Percentiles rank a stretch among this genome's conserved stretches.
These are phyloP conservation scores for Penicillium brasilianum DNA, from an alignment of 2,329 filamentous ascomycete genomes.

Conservation along the genomic window DNA sequence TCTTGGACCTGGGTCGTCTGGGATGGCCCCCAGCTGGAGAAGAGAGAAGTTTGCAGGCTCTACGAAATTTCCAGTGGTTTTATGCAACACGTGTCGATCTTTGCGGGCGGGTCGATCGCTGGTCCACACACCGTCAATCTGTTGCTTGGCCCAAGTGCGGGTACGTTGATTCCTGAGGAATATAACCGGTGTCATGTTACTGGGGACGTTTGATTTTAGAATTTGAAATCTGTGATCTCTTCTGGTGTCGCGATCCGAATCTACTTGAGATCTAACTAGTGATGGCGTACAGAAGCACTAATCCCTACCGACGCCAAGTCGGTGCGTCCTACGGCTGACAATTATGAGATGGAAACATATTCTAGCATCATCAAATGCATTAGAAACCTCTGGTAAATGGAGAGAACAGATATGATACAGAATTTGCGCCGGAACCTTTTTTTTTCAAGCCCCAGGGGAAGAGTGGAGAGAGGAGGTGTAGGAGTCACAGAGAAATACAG, in stretches of 20 bases:
- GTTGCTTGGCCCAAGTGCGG: too few species aligned
- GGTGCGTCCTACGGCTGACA: not conserved
- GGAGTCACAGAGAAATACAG: slow-evolving; percentile 28
- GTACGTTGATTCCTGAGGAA: too few species aligned
- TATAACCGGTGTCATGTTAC: too few species aligned
- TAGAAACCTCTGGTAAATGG: slow-evolving; percentile 19
- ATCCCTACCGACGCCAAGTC: not conserved
- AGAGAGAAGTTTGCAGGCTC: not conserved
- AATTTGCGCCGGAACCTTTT: slow-evolving; percentile 30
- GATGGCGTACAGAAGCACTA: not conserved
- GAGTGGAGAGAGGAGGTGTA: slow-evolving; percentile 26
- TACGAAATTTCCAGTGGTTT: too few species aligned
- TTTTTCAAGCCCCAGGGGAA: slow-evolving; percentile 27
- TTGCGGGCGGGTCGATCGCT: slow-evolving; percentile 10
- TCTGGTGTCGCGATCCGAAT: too few species aligned
- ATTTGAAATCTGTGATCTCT: too few species aligned
- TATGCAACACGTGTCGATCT: slow-evolving; percentile 1
- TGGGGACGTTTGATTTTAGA: too few species aligned
- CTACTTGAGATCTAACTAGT: not conserved
- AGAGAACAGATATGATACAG: slow-evolving; percentile 31
- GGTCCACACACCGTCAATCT: not conserved
- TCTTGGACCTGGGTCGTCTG: not conserved
- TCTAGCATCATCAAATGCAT: slow-evolving; percentile 21
- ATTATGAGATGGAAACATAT: not conserved
- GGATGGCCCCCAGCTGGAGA: not conserved